phyloP scores from a whole-genome alignment of 441 rosid genomes.

The Bruguiera hainesii region DNA sequence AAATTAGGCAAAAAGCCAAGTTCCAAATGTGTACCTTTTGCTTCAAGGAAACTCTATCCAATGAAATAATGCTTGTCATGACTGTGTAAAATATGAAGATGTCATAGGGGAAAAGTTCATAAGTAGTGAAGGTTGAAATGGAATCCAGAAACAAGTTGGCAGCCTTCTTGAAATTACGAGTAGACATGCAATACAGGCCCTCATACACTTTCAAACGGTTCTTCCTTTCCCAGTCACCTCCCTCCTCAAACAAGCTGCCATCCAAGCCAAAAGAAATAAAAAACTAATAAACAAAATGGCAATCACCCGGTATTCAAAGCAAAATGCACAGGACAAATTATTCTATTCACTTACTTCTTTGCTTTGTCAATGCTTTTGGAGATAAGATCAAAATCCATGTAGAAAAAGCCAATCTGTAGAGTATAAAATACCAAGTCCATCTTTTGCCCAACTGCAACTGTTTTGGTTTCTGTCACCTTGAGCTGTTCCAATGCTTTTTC shows the following conservation, averaged over 20 bases:
- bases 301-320: background rate
- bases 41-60: conserved; percentile 97
- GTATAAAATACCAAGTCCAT: conserved; percentile 97
- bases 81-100: conserved; percentile 94
- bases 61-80: conserved; percentile 87
- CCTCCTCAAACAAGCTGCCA: conserved; percentile 95
- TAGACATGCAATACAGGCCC: conserved; percentile 92
- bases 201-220: conserved; percentile 98
- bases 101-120: conserved; percentile 95
- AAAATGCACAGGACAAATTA: conserved; percentile 7
- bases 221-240: conserved; percentile 99
- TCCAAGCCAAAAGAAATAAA: conserved; percentile 1
- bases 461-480: conserved; percentile 87
- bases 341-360: conserved; percentile 51
- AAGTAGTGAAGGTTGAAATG: conserved; percentile 97
- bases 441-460: conserved; percentile 98
- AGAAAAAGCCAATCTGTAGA: conserved; percentile 83
- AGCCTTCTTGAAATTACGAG: conserved; percentile 89
- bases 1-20: conserved; percentile 5
- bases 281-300: conserved; percentile 1
- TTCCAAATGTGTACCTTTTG: conserved; percentile 65
- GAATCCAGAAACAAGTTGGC: conserved; percentile 88
- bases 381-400: conserved; percentile 93
- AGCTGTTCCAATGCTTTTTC: conserved; percentile 95
- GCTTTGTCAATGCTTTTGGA: conserved; percentile 97